Evolutionary conservation across 2,329 filamentous ascomycete species (phyloP), one percentile per base, ranked within the genome.

Genomic region (Nigrospora oryzae): DNA sequence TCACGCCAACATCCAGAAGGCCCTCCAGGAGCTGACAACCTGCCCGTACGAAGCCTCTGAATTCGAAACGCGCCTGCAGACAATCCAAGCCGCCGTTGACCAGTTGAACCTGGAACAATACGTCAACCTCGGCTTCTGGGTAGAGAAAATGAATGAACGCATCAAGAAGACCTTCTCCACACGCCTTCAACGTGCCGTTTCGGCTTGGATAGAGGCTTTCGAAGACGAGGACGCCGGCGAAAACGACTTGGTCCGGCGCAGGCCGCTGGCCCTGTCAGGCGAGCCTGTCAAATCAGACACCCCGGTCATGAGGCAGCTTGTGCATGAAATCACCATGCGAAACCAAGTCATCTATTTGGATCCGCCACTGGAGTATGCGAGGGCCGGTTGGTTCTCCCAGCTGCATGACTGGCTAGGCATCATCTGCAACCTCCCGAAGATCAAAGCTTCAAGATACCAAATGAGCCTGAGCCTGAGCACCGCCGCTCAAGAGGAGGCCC

Each of bases 331-430:
- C 44, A 93, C 89, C 6, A 98, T 98, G 89, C 86, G 88, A 31
- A 97, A 97, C 56, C 93, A 98, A 63, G 86, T 96, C 53, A 95
- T 99, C 53, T 95, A 95, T 59, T 78, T 98, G 23, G 93, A 96
- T 43, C 94, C 93, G 4, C 93, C 93, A 5, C 73, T 97, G 42
- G 89, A 95, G 61, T 93, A 84, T 61, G 90, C 93, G 14, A 81
- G 90, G 53, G 90, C 91, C 12, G 91, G 85, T 60, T 99, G 94
- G 93, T 87, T 95, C 59, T 75, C 84, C 15, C 90, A 96, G 54
- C 75, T 99, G 36, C 90, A 97, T 56, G 80, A 89, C 32, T 98
- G 93, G 93, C 78, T 98, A 33, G 90, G 88, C 35, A 78, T 94
- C 47, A 84, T 95, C 38, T 97, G 93, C 69, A 91, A 93, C 55